These are phyloP conservation scores for Ophiostoma australiae DNA, from an alignment of 2,329 filamentous ascomycete species.

Conservation along the genomic window DNA sequence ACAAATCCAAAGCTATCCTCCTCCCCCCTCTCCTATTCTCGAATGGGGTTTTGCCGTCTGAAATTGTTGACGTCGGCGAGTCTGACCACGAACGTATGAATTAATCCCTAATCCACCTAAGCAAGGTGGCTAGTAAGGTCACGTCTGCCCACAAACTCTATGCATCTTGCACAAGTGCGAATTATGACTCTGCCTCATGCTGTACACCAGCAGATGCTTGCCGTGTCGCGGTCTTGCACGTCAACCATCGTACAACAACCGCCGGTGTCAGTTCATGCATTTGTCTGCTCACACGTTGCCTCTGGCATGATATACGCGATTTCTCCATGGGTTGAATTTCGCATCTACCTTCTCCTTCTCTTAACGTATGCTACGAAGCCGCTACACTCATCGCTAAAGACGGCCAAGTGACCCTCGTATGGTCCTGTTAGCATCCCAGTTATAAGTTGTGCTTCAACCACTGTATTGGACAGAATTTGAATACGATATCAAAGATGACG, in stretches of 20 bases:
- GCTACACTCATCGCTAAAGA: background rate
- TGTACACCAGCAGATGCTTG: background rate
- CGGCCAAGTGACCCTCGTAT: background rate
- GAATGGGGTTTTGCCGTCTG: too few species aligned
- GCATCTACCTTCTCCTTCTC: background rate
- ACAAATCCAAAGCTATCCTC: background rate
- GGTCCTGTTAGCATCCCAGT: background rate
- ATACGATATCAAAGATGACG: background rate
- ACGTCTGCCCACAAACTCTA: background rate
- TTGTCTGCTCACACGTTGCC: background rate
- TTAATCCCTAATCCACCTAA: too few species aligned
- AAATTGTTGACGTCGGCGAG: too few species aligned
- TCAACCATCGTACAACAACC: background rate
- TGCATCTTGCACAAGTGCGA: background rate
- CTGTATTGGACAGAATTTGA: background rate
- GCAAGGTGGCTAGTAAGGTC: background rate
- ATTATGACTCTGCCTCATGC: background rate
- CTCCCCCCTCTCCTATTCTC: background rate
- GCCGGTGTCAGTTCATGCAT: background rate
- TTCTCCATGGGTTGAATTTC: background rate
- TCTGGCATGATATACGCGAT: background rate
- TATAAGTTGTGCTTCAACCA: background rate
- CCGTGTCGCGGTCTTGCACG: background rate
- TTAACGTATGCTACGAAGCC: background rate
- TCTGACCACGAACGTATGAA: too few species aligned